Base-by-base conservation (phyloP, 352 stramenopile genomes). In the Phytophthora pinifolia region DNA sequence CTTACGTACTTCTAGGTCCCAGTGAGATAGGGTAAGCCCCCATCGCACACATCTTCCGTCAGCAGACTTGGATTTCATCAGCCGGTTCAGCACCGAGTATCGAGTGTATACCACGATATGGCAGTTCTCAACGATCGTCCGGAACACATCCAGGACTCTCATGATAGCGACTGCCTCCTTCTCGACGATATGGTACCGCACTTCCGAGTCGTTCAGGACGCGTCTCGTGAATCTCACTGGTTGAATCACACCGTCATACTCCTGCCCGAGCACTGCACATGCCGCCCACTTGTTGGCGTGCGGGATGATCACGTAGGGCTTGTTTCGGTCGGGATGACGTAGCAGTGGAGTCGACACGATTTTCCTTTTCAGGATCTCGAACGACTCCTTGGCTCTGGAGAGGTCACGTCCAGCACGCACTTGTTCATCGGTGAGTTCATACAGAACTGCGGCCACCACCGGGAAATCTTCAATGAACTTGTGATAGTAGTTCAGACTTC, bases 391-490 rank as follows among this genome's bases (percentile, higher is more conserved):
- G 12, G 37, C 18, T 12, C 18, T 44, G 37, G 8, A 27, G 0
- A 44, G 10, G 14, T 44, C 37, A 17, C 37, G 13, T 9, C 7
- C 18, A 5, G 37, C 7, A 10, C 37, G 37, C 7, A 44, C 14
- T 32, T 30, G 37, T 2, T 44, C 37, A 9, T 44, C 37, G 1
- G 15, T 30, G 18, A 44, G 10, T 1, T 27, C 22, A 4, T 27
- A 27, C 22, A 27, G 22, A 1, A 27, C 22, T 0, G 22, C 22
- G 4, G 55, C 55, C n/a, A 58, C 45, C 3, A 58, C 33, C 15
- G 54, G 39, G 25, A 53, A 51, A 17, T 64, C 33, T 27, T 64
- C 55, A 8, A 64, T 47, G 37, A 64, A 53, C 10, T 33, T 27
- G 32, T 31, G 46, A 25, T 51, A 55, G 43, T 59, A 65, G 18